Evolutionary conservation across 2,329 filamentous ascomycete species (phyloP).

Genomic region (Cladorrhinum sp.): DNA sequence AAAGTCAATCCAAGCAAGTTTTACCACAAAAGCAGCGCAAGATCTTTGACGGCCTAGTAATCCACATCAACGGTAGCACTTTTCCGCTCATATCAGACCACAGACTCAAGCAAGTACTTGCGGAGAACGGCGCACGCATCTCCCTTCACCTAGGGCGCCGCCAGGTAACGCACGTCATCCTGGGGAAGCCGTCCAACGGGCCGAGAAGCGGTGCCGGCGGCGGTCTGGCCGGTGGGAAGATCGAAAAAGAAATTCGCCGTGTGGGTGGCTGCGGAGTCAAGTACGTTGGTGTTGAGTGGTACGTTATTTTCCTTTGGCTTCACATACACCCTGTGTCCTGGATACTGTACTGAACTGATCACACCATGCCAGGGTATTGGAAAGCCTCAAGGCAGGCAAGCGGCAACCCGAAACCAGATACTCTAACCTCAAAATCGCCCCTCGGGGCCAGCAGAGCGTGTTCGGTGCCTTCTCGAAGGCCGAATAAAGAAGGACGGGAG

Average conservation of each 20-base stretch:
- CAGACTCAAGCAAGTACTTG: constrained; percentile 75
- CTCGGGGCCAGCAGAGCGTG: constrained; percentile 63
- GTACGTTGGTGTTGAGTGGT: constrained; percentile 82
- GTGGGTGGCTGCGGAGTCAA: constrained; percentile 68
- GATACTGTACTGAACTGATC: constrained; percentile 16
- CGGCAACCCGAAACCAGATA: constrained; percentile 74
- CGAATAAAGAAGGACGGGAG: constrained; percentile 15
- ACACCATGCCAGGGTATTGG: constrained; percentile 61
- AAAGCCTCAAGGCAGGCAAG: constrained; percentile 73
- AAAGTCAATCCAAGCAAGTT: not conserved
- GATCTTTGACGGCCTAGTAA: constrained; percentile 68
- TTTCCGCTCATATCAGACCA: constrained; percentile 80
- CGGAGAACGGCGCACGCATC: constrained; percentile 68
- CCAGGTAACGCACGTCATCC: constrained; percentile 80
- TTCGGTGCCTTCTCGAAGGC: constrained; percentile 39
- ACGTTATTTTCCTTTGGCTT: constrained; percentile 34
- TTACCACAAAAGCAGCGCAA: constrained; percentile 28
- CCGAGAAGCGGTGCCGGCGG: constrained; percentile 61
- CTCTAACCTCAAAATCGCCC: constrained; percentile 57
- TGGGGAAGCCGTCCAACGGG: constrained; percentile 56
- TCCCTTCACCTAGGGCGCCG: constrained; percentile 69
- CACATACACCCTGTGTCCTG: constrained; percentile 13
- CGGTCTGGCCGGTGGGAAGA: constrained; percentile 71
- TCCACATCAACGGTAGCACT: constrained; percentile 89
- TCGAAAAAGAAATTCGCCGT: constrained; percentile 73